phyloP scores from a whole-genome alignment of 345 rosid genomes.

The Citrus sinensis region DNA sequence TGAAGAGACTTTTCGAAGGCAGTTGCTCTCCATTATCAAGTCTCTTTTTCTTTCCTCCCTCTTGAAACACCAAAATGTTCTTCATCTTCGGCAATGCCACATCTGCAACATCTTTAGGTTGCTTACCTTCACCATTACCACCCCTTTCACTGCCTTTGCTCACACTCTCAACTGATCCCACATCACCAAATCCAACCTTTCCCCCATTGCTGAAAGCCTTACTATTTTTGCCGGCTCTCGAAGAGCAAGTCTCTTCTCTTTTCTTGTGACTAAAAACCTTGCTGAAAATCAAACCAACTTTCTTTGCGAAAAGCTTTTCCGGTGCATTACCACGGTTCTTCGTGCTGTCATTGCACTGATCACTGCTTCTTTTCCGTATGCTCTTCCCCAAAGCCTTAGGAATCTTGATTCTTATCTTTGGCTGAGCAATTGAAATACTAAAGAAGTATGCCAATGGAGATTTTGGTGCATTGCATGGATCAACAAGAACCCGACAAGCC shows the following conservation, averaged over 20 bases:
- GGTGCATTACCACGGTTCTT: conserved; percentile 8
- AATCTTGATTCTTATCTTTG: conserved; percentile 27
- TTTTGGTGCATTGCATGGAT: neutral
- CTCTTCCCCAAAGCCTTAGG: conserved; percentile 28
- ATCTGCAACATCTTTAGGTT: neutral
- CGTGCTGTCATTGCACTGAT: neutral
- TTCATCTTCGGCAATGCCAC: neutral
- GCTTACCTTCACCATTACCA: neutral
- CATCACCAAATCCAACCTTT: neutral
- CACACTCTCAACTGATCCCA: neutral
- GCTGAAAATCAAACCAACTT: conserved; percentile 25
- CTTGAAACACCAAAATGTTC: conserved; percentile 8
- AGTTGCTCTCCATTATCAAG: neutral
- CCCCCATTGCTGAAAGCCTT: neutral
- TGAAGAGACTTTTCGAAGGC: conserved; percentile 4
- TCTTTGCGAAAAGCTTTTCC: conserved; percentile 9
- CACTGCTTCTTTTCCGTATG: conserved; percentile 8
- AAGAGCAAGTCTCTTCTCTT: neutral
- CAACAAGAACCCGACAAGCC: neutral
- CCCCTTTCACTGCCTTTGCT: neutral
- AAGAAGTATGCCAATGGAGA: conserved; percentile 6
- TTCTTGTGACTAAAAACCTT: conserved; percentile 27
- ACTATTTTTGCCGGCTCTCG: neutral
- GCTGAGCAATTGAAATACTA: conserved; percentile 10
- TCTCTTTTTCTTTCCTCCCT: conserved; percentile 1